phyloP scores from a whole-genome alignment of 2,329 filamentous ascomycete genomes.

The Hysterium pulicare region DNA sequence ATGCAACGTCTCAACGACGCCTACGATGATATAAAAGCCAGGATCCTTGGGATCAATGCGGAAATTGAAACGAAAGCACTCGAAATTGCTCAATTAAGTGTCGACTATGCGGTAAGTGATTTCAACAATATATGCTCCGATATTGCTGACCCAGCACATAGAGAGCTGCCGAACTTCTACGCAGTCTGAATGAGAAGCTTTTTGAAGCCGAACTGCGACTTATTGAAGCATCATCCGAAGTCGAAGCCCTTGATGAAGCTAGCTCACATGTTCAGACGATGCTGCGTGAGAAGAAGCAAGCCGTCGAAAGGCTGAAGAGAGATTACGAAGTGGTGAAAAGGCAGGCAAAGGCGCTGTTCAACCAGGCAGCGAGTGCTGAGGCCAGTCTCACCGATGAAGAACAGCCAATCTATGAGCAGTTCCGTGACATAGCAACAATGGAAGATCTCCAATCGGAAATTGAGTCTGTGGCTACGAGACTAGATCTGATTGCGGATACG shows the following conservation, averaged over 20 bases:
- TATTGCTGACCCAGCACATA: no score
- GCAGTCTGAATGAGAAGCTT: slow-evolving; percentile 59
- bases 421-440: slow-evolving; percentile 16
- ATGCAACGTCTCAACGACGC: slow-evolving; percentile 40
- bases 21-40: slow-evolving; percentile 42
- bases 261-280: slow-evolving; percentile 45
- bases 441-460: slow-evolving; percentile 72
- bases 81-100: slow-evolving; percentile 35
- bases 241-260: slow-evolving; percentile 63
- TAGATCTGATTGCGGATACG: slow-evolving; percentile 76
- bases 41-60: slow-evolving; percentile 50
- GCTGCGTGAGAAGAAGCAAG: slow-evolving; percentile 25
- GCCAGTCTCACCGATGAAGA: slow-evolving; percentile 23
- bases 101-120: slow-evolving; percentile 54
- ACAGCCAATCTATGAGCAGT: slow-evolving; percentile 16
- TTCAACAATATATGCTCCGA: no score
- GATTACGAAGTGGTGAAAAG: slow-evolving; percentile 4
- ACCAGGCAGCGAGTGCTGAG: slow-evolving; percentile 12
- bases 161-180: slow-evolving; percentile 61
- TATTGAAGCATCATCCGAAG: slow-evolving; percentile 81
- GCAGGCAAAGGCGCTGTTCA: slow-evolving; percentile 11
- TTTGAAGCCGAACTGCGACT: slow-evolving; percentile 67
- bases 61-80: slow-evolving; percentile 38
- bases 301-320: slow-evolving; percentile 17
- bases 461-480: slow-evolving; percentile 66